phyloP scores from a whole-genome alignment of 2,329 filamentous ascomycete genomes.

The Colletotrichum truncatum region DNA sequence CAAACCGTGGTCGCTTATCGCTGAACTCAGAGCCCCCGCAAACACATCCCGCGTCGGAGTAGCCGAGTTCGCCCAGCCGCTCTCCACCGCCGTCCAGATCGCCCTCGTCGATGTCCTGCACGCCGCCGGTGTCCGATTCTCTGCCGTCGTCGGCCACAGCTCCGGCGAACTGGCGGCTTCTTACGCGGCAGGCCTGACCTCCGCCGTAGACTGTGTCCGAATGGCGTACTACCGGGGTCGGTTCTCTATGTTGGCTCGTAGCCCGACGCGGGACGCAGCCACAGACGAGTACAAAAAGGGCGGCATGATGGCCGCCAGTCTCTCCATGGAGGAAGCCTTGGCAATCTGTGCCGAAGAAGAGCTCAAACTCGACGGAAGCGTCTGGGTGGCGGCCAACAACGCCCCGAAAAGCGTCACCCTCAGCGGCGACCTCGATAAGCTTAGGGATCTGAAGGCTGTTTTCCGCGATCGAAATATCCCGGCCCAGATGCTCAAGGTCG shows the following conservation, averaged over 20 bases:
- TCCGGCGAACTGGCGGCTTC: conserved; percentile 32
- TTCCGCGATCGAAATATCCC: conserved; percentile 31
- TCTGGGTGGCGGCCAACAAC: conserved; percentile 36
- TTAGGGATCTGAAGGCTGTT: conserved; percentile 34
- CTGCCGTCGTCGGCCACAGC: conserved; percentile 31
- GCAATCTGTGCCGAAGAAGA: background rate
- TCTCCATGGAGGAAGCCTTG: background rate
- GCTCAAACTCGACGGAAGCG: conserved; percentile 19
- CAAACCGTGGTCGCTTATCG: background rate
- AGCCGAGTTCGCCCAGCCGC: conserved; percentile 46
- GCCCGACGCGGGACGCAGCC: background rate
- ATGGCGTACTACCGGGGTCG: conserved; percentile 16
- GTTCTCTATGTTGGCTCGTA: background rate
- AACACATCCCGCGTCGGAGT: background rate
- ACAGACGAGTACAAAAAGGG: background rate
- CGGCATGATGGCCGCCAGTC: background rate
- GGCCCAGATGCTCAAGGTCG: conserved; percentile 34
- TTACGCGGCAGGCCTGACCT: conserved; percentile 29
- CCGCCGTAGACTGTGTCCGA: background rate
- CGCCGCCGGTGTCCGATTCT: conserved; percentile 6
- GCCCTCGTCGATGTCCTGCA: conserved; percentile 40
- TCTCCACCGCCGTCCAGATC: conserved; percentile 47
- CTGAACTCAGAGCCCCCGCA: background rate
- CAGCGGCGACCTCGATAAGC: conserved; percentile 38
- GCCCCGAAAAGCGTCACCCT: conserved; percentile 34